Base-by-base conservation (phyloP, 2,329 filamentous ascomycete species). In the Alternaria atra region DNA sequence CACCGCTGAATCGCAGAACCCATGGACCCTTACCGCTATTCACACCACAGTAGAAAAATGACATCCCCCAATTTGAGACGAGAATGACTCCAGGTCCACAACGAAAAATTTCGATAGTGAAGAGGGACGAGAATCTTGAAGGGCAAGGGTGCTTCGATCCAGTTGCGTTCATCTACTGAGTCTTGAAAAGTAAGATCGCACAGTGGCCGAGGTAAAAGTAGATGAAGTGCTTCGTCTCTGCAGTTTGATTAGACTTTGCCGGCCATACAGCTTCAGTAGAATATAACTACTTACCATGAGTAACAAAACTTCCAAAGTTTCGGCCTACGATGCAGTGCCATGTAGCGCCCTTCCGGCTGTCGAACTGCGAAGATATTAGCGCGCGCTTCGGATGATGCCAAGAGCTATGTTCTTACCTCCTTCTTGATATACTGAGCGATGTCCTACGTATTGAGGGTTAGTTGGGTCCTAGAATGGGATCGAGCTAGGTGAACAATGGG, bases 201-300 rank as follows among this genome's bases (percentile, higher is more conserved):
- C 93, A 97, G 85, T 98, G 95, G 55, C 95, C 95, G 61, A 99
- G 91, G 84, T 99, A 99, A 85, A 99, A 99, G 85, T 99, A 99
- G 80, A 99, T 97, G 85, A 99, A 99, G 82, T 99, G 95, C 84
- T 98, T 98, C 29, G 95, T 98, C 82, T 98, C 95, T 97, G 83
- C 37, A 42, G 8, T 3, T 6, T 13, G 25, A 50, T 76, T 34
- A 76, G 75, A 44, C 6, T 13, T 15, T 3, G 15, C 17, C 9
- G 6, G 12, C 13, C 29, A 29, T 13, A 20, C 3, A 4, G 23
- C 4, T 7, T 32, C 23, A 13, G 4, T 20, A 9, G 1, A 30
- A 23, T 9, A 13, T 7, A 50, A 44, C 15, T 7, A 30, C 87
- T 63, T 87, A 97, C 94, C 94, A 77, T 99, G 95, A 40, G 95